These are phyloP conservation scores for Darksidea phi DNA, from an alignment of 495 filamentous ascomycete genomes.

Conservation along the genomic window DNA sequence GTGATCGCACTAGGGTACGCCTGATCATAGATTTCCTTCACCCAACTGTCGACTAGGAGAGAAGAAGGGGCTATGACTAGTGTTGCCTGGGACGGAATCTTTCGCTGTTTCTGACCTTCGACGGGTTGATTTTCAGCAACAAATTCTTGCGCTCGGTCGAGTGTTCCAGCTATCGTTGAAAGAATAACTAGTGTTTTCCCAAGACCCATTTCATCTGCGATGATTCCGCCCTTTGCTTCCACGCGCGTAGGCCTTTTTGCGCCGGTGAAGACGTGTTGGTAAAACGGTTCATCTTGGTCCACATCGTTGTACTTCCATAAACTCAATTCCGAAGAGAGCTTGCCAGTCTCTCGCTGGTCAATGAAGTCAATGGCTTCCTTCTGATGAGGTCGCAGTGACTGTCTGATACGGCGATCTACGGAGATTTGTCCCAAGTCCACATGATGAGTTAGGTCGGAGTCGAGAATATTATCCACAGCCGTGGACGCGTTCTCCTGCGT, in stretches of 20 bases:
- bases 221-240: constrained; percentile 10
- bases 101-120: not conserved
- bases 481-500: not conserved
- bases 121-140: not conserved
- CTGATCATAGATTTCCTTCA: constrained; percentile 8
- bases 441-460: constrained; percentile 1
- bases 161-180: constrained; percentile 3
- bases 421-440: not conserved
- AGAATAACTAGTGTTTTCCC: constrained; percentile 14
- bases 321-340: not conserved
- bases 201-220: constrained; percentile 22
- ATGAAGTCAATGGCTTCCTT: constrained; percentile 18
- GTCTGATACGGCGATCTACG: constrained; percentile 6
- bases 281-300: constrained; percentile 12
- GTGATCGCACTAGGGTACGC: no score
- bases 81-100: constrained; percentile 12
- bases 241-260: not conserved
- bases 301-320: constrained; percentile 5
- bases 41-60: constrained; percentile 6
- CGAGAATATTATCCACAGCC: constrained; percentile 2
- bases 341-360: constrained; percentile 7
- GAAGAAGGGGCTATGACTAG: constrained; percentile 13
- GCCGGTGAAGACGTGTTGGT: constrained; percentile 16
- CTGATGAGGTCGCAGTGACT: constrained; percentile 3
- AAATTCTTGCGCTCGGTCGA: constrained; percentile 9